phyloP scores from a whole-genome alignment of 2,329 filamentous ascomycete species.

The Neofusicoccum parvum region DNA sequence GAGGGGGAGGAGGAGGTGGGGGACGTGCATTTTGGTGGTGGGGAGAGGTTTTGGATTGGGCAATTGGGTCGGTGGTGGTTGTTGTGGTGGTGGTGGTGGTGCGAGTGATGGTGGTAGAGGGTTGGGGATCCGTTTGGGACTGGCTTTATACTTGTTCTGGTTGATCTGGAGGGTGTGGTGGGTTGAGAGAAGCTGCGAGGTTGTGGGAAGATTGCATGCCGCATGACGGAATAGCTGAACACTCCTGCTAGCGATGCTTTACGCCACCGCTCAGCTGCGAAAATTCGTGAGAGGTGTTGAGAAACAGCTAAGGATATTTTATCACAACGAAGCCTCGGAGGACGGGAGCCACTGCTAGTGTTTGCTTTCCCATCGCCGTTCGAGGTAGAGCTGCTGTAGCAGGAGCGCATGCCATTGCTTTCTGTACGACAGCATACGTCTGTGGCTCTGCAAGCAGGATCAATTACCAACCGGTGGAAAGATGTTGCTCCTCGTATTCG shows the following conservation, averaged over 20 bases:
- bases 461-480: neutral
- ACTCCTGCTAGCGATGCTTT: neutral
- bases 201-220: neutral
- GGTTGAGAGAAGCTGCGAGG: no score
- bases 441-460: neutral
- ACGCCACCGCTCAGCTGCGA: neutral
- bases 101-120: no score
- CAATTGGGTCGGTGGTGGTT: no score
- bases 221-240: neutral
- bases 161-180: neutral
- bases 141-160: neutral
- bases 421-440: neutral
- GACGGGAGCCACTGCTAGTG: neutral
- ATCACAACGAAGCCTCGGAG: neutral
- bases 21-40: neutral
- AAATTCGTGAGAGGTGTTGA: neutral
- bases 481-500: neutral
- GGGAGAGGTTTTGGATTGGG: no score
- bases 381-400: no score
- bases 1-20: neutral
- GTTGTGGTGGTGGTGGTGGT: no score
- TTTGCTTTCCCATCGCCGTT: no score
- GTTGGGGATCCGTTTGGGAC: no score
- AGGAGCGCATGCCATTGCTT: neutral
- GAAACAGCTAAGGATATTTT: neutral